phyloP scores from a whole-genome alignment of 2,329 filamentous ascomycete species.

The Pseudogymnoascus sp. region DNA sequence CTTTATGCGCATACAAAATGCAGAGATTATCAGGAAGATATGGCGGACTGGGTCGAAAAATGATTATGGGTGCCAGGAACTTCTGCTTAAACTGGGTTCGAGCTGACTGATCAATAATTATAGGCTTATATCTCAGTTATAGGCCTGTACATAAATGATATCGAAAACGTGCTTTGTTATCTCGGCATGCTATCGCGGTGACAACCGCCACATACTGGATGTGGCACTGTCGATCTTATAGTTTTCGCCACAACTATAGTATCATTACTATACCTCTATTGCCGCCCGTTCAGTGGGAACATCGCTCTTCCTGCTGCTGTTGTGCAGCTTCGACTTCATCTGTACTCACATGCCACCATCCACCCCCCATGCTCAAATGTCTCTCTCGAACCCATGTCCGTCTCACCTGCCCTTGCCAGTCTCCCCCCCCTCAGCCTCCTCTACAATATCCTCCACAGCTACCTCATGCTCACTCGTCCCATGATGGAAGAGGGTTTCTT shows the following conservation, averaged over 20 bases:
- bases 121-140: too few relatives aligned
- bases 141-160: neutral
- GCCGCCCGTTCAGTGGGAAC: neutral
- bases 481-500: constrained; percentile 50
- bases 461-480: constrained; percentile 35
- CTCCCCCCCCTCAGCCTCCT: constrained; percentile 10
- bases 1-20: too few relatives aligned
- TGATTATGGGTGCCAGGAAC: too few relatives aligned
- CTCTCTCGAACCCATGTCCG: neutral
- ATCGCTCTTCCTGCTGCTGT: neutral
- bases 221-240: neutral
- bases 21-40: too few relatives aligned
- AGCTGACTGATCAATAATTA: too few relatives aligned
- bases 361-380: neutral
- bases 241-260: neutral
- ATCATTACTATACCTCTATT: neutral
- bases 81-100: too few relatives aligned
- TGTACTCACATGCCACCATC: neutral
- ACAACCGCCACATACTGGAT: neutral
- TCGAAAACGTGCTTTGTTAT: neutral
- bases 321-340: neutral
- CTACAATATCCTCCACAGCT: neutral
- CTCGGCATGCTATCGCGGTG: neutral
- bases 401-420: neutral
- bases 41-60: too few relatives aligned